Evolutionary conservation across 768 basidiomycete species (phyloP).

Genomic region (Ephemerocybe angulata): DNA sequence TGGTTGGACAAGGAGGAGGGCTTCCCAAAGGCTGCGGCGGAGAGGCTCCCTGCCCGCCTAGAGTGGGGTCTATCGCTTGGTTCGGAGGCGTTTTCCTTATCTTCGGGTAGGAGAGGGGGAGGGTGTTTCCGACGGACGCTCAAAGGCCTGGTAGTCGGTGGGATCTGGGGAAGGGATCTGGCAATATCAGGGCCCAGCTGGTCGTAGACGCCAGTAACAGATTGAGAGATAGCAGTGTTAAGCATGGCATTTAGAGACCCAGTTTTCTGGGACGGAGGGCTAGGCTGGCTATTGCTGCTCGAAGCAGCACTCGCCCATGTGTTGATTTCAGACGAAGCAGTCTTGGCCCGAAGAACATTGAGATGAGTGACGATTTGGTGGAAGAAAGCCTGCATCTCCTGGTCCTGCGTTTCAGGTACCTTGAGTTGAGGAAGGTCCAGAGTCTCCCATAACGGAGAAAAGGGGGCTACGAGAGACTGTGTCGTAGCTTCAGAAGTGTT

Average conservation of each 20-base stretch:
- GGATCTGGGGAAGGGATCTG: conserved; percentile 1
- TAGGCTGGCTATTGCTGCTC: neutral
- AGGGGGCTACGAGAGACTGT: conserved; percentile 11
- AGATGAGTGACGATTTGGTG: conserved; percentile 81
- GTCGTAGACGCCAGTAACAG: neutral
- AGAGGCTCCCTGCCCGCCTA: neutral
- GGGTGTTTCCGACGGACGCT: conserved; percentile 38
- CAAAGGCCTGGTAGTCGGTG: conserved; percentile 34
- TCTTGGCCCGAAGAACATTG: conserved; percentile 62
- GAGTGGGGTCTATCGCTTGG: neutral
- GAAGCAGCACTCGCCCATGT: conserved; percentile 3
- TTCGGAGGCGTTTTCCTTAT: conserved; percentile 58
- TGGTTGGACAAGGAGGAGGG: neutral
- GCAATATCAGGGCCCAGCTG: neutral
- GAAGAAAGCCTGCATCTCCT: conserved; percentile 79
- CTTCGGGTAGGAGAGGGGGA: conserved; percentile 19
- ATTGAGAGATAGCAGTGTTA: neutral
- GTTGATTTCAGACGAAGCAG: conserved; percentile 11
- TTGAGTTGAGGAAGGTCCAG: conserved; percentile 43
- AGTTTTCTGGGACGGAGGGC: neutral
- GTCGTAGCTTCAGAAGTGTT: conserved; percentile 16
- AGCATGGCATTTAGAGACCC: neutral
- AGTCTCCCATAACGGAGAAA: conserved; percentile 26
- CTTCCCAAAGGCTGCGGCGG: neutral
- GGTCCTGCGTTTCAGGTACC: conserved; percentile 70